phyloP scores from a whole-genome alignment of 73 alveolate species.

The Urostyla sp. region DNA sequence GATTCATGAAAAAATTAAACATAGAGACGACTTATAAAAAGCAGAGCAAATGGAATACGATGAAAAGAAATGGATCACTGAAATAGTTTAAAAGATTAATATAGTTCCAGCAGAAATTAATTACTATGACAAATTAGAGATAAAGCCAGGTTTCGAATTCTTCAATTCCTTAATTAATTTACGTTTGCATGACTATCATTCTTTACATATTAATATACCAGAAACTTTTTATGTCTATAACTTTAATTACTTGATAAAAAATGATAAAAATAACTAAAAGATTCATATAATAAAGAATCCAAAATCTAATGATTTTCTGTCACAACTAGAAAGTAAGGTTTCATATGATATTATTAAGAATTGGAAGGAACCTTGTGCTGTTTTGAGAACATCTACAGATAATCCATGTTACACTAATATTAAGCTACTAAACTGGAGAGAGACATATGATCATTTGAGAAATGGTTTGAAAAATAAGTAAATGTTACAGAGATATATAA shows the following conservation, averaged over 20 bases:
- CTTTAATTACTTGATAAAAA: not conserved
- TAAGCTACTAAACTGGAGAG: slow-evolving; percentile 43
- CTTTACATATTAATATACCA: slow-evolving; percentile 11
- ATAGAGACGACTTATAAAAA: slow-evolving; percentile 20
- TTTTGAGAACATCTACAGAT: slow-evolving; percentile 10
- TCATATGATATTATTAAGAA: slow-evolving; percentile 6
- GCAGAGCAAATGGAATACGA: slow-evolving; percentile 31
- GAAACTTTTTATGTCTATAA: slow-evolving; percentile 22
- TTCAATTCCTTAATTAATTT: slow-evolving; percentile 27
- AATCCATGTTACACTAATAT: slow-evolving; percentile 41
- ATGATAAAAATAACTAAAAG: not conserved
- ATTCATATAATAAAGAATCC: slow-evolving; percentile 16
- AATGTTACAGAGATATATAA: slow-evolving; percentile 42
- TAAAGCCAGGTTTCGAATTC: slow-evolving; percentile 53
- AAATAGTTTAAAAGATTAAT: slow-evolving; percentile 34
- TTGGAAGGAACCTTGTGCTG: slow-evolving; percentile 48
- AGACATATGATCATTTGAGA: slow-evolving; percentile 48
- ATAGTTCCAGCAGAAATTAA: slow-evolving; percentile 36
- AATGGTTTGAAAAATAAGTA: slow-evolving; percentile 24
- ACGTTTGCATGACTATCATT: not conserved
- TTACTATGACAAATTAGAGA: slow-evolving; percentile 49
- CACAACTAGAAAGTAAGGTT: not conserved
- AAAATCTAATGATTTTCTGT: slow-evolving; percentile 21
- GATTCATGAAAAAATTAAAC: slow-evolving; percentile 5
- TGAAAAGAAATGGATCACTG: slow-evolving; percentile 47